phyloP scores from a whole-genome alignment of 371 early-diverging fungal genomes.

The Lichtheimia ramosa region DNA sequence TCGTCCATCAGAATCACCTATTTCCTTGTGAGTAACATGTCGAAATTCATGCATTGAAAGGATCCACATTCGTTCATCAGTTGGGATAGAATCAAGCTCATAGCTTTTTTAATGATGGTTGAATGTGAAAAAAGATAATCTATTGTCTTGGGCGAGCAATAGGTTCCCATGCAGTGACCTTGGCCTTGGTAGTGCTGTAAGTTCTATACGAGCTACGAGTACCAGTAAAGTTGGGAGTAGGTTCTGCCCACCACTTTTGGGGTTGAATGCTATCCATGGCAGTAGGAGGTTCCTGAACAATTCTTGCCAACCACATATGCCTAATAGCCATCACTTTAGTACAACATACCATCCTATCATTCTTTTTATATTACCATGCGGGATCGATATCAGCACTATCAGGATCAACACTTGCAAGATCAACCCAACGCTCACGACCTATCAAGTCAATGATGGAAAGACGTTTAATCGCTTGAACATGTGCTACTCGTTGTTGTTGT shows the following conservation, averaged over 20 bases:
- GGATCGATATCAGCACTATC: slow-evolving; percentile 88
- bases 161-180: slow-evolving; percentile 81
- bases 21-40: not conserved
- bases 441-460: slow-evolving; percentile 2
- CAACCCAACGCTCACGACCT: slow-evolving; percentile 93
- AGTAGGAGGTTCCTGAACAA: slow-evolving; percentile 83
- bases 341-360: not conserved
- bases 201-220: slow-evolving; percentile 75
- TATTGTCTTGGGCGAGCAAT: slow-evolving; percentile 51
- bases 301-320: slow-evolving; percentile 91
- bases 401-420: slow-evolving; percentile 73
- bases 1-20: not conserved
- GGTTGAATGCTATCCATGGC: slow-evolving; percentile 35
- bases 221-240: slow-evolving; percentile 71
- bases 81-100: too few species aligned
- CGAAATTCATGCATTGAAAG: too few species aligned
- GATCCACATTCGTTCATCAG: too few species aligned
- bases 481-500: too few species aligned
- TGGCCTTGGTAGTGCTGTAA: slow-evolving; percentile 87
- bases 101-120: too few species aligned
- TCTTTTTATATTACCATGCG: slow-evolving; percentile 69
- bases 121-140: slow-evolving; percentile 1
- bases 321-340: slow-evolving; percentile 31
- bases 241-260: slow-evolving; percentile 50
- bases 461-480: not conserved